Conservation (phyloP, 73 alveolate species). For the Paramecium sonneborni region DNA sequence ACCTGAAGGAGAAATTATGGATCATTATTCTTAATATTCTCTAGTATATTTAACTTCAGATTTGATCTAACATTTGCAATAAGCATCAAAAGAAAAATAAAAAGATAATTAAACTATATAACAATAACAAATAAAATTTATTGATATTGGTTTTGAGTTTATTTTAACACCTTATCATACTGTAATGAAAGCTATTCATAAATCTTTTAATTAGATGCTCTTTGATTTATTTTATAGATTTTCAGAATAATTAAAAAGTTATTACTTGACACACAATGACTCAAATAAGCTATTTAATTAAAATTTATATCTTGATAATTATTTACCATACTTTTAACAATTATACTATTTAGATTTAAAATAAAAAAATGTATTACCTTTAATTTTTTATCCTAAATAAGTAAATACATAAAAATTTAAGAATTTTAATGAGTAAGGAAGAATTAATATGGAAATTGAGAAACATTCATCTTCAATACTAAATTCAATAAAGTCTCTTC, state of each 20-base stretch:
- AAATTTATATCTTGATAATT: neutral
- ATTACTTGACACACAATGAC: neutral
- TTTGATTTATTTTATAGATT: neutral
- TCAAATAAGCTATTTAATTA: neutral
- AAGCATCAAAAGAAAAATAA: neutral
- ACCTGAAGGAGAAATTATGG: neutral
- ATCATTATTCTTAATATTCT: neutral
- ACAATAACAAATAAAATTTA: neutral
- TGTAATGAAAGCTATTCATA: neutral
- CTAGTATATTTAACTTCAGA: neutral
- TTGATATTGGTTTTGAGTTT: neutral
- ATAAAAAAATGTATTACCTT: neutral
- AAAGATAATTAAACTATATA: neutral
- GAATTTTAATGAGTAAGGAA: neutral
- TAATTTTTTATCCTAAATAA: neutral
- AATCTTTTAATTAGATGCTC: neutral
- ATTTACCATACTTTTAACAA: neutral
- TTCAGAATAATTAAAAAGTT: neutral
- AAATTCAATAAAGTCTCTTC: neutral
- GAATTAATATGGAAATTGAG: neutral
- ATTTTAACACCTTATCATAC: neutral
- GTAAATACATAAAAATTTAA: neutral
- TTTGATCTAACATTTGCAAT: neutral
- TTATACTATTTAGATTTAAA: neutral
- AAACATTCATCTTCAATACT: neutral